A percentile compares a stretch with the other conserved stretches of the same genome.
phyloP scores from a whole-genome alignment of 2,329 filamentous ascomycete genomes.

The Alternaria conjuncta region DNA sequence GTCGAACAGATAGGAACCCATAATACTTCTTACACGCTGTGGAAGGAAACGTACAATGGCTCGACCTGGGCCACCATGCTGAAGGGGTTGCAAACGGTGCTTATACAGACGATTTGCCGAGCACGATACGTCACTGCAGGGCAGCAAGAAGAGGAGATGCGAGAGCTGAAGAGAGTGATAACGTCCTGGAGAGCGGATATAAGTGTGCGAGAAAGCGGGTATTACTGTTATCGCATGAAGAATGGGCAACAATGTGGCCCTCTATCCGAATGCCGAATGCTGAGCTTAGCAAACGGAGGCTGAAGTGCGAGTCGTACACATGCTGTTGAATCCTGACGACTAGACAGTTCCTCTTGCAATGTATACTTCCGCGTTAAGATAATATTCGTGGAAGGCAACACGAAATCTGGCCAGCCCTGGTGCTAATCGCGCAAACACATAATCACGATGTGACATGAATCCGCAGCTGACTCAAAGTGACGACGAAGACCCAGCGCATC shows the following conservation, averaged over 20 bases:
- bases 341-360: neutral
- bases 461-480: neutral
- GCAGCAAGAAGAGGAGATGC: neutral
- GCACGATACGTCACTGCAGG: rapidly evolving
- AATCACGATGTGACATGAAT: neutral
- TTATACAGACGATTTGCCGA: neutral
- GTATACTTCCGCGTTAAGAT: too few relatives aligned
- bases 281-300: neutral
- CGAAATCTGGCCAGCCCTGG: neutral
- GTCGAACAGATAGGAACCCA: too few relatives aligned
- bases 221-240: too few relatives aligned
- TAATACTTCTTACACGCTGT: too few relatives aligned
- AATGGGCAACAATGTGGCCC: too few relatives aligned
- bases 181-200: too few relatives aligned
- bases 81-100: neutral
- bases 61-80: too few relatives aligned
- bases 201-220: too few relatives aligned
- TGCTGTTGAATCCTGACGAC: neutral
- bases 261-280: neutral
- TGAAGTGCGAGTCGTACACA: neutral
- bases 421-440: neutral
- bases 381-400: too few relatives aligned
- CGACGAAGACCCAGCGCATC: neutral
- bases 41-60: too few relatives aligned
- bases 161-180: neutral